These are phyloP conservation scores for Huntiella bhutanensis DNA, from an alignment of 2,329 filamentous ascomycete genomes.

Conservation along the genomic window DNA sequence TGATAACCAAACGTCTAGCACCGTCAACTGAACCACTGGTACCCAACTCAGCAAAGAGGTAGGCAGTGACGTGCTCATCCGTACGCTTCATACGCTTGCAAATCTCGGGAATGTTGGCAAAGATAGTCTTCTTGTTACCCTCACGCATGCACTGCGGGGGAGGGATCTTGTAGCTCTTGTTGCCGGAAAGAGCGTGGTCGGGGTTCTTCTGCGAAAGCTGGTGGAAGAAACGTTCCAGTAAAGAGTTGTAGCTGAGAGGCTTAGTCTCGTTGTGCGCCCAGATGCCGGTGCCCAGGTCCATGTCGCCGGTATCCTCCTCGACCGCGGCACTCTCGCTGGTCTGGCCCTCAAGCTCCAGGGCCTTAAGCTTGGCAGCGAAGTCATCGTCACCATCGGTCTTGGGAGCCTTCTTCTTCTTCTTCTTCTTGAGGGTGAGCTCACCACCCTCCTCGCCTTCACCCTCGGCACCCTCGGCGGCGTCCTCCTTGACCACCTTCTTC, in stretches of 20 bases:
- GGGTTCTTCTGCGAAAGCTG: constrained; percentile 92
- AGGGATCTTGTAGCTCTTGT: constrained; percentile 97
- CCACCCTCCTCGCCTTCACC: constrained; percentile 32
- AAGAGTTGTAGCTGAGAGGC: constrained; percentile 64
- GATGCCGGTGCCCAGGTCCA: constrained; percentile 74
- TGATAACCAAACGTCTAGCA: constrained; percentile 84
- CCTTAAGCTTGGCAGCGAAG: constrained; percentile 41
- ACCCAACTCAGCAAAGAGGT: constrained; percentile 94
- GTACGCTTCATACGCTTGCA: constrained; percentile 99
- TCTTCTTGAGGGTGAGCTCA: constrained; percentile 65
- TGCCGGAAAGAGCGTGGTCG: constrained; percentile 73
- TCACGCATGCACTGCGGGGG: constrained; percentile 96
- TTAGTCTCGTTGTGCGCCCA: constrained; percentile 68
- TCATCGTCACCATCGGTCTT: constrained; percentile 40
- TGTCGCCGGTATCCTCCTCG: constrained; percentile 50
- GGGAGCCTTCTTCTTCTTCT: constrained; percentile 42
- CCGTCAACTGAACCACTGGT: constrained; percentile 92
- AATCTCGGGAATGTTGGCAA: constrained; percentile 96
- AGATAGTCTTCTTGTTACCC: constrained; percentile 99
- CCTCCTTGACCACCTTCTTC: constrained; percentile 39
- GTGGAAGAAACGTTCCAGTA: constrained; percentile 84
- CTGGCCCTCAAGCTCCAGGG: constrained; percentile 40
- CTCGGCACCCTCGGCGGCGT: constrained; percentile 28
- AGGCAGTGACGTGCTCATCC: constrained; percentile 92
- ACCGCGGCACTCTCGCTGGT: constrained; percentile 39